Percentiles rank a stretch among this genome's conserved stretches.
Evolutionary conservation across 345 rosid genomes (phyloP).

Genomic region (Acer negundo): DNA sequence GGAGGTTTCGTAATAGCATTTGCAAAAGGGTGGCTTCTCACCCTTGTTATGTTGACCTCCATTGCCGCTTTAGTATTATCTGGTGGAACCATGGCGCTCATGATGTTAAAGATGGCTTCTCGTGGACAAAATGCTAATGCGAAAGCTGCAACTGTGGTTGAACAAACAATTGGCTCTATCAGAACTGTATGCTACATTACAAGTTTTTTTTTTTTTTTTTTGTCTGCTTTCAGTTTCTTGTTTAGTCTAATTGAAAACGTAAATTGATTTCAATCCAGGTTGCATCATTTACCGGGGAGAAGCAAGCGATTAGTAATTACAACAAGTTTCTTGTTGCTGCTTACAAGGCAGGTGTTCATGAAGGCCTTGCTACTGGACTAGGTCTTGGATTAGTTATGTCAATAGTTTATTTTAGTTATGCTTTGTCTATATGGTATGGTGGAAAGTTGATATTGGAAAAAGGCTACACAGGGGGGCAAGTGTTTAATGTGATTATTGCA

Average conservation of each 20-base stretch:
- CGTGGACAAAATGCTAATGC: constrained; percentile 72
- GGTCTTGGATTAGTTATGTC: constrained; percentile 60
- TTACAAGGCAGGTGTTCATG: constrained; percentile 60
- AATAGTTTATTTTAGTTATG: constrained; percentile 56
- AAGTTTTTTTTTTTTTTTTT: no score
- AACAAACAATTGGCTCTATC: constrained; percentile 78
- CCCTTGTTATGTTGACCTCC: constrained; percentile 65
- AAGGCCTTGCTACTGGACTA: constrained; percentile 68
- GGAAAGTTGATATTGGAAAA: constrained; percentile 71
- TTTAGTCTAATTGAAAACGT: not conserved
- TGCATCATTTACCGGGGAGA: constrained; percentile 90
- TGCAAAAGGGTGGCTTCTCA: constrained; percentile 81
- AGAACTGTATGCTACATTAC: constrained; percentile 55
- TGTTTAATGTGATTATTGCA: constrained; percentile 68
- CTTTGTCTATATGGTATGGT: constrained; percentile 80
- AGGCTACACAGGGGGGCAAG: constrained; percentile 76
- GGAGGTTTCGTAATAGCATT: constrained; percentile 83
- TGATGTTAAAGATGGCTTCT: constrained; percentile 60
- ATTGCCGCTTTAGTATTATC: constrained; percentile 66
- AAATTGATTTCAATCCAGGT: constrained; percentile 45
- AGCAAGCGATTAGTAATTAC: constrained; percentile 61
- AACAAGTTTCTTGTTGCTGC: constrained; percentile 58
- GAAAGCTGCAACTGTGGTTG: constrained; percentile 69
- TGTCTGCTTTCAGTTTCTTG: not conserved
- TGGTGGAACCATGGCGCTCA: constrained; percentile 58